Conservation (phyloP, 1,284 basidiomycete species). For the Abortiporus biennis region DNA sequence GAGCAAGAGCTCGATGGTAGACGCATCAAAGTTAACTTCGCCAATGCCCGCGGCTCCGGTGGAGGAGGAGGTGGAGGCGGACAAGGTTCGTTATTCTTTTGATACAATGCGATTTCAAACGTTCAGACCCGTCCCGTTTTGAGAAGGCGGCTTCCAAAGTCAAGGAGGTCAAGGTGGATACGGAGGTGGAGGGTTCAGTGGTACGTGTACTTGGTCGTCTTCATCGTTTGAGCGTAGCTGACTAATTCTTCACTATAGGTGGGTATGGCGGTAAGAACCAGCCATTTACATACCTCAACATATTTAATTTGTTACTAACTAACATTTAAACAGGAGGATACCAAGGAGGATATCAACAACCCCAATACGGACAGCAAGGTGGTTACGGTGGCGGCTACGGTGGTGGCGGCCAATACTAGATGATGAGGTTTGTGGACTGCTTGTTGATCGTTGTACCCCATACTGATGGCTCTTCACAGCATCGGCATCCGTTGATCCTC, state of each 20-base stretch:
- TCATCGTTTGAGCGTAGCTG: too few relatives aligned
- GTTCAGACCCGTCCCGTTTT: background rate
- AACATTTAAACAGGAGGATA: too few relatives aligned
- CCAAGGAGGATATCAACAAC: slow-evolving; percentile 21
- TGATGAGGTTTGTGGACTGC: slow-evolving; percentile 11
- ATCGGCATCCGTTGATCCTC: slow-evolving; percentile 9
- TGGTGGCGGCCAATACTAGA: slow-evolving; percentile 21
- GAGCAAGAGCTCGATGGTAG: slow-evolving; percentile 94
- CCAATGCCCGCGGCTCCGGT: slow-evolving; percentile 72
- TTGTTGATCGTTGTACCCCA: slow-evolving; percentile 6
- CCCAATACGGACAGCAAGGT: slow-evolving; percentile 15
- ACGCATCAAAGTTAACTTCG: slow-evolving; percentile 90
- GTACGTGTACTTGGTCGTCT: too few relatives aligned
- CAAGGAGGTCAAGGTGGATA: slow-evolving; percentile 30
- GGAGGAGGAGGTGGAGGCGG: slow-evolving; percentile 35
- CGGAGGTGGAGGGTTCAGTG: slow-evolving; percentile 20
- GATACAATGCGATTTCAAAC: background rate
- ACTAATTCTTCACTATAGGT: too few relatives aligned
- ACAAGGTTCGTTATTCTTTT: background rate
- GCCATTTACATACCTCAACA: too few relatives aligned
- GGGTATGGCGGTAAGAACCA: too few relatives aligned
- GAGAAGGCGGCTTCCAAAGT: slow-evolving; percentile 19
- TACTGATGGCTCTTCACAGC: slow-evolving; percentile 3
- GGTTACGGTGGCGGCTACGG: slow-evolving; percentile 21
- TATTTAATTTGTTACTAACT: too few relatives aligned